Conservation (phyloP, 495 filamentous ascomycete species). For the Eremomyces bilateralis region DNA sequence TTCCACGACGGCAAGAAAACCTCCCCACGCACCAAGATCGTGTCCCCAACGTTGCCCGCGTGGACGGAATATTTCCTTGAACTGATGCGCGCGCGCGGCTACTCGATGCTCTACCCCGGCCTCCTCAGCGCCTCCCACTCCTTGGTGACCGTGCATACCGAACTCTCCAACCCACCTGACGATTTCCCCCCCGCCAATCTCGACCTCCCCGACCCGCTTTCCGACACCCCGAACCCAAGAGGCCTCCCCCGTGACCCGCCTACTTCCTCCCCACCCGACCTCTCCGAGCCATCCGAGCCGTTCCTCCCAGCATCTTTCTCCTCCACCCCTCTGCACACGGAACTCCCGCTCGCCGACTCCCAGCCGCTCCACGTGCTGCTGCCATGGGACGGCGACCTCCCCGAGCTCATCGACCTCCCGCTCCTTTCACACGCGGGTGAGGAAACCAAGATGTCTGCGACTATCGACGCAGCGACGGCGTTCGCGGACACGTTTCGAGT, state of each 20-base stretch:
- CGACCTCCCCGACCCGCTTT: conserved; percentile 1
- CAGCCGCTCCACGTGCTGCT: conserved; percentile 15
- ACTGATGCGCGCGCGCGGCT: conserved; percentile 47
- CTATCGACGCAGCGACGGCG: conserved; percentile 1
- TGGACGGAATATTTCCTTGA: conserved; percentile 61
- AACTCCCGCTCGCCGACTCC: conserved; percentile 4
- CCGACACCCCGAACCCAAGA: conserved; percentile 1
- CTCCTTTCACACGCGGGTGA: conserved; percentile 12
- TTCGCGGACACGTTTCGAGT: conserved; percentile 11
- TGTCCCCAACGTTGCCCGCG: conserved; percentile 32
- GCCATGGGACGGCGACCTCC: conserved; percentile 18
- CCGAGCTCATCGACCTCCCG: conserved; percentile 16
- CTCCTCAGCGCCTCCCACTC: conserved; percentile 23
- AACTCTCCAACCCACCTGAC: conserved; percentile 48
- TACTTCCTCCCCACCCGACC: conserved; percentile 4
- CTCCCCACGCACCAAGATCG: conserved; percentile 11
- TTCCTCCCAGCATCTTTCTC: conserved; percentile 6
- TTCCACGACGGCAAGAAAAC: conserved; percentile 3
- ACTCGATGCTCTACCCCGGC: conserved; percentile 53
- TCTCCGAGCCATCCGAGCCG: conserved; percentile 11
- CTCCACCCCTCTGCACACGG: conserved; percentile 2
- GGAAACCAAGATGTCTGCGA: conserved; percentile 1
- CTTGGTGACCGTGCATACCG: conserved; percentile 48
- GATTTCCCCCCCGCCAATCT: conserved; percentile 25
- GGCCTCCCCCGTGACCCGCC: background rate